Evolutionary conservation across 169 alveolate genomes (phyloP), one percentile per base, ranked within the genome.

Genomic region (Cryptosporidium parvum): DNA sequence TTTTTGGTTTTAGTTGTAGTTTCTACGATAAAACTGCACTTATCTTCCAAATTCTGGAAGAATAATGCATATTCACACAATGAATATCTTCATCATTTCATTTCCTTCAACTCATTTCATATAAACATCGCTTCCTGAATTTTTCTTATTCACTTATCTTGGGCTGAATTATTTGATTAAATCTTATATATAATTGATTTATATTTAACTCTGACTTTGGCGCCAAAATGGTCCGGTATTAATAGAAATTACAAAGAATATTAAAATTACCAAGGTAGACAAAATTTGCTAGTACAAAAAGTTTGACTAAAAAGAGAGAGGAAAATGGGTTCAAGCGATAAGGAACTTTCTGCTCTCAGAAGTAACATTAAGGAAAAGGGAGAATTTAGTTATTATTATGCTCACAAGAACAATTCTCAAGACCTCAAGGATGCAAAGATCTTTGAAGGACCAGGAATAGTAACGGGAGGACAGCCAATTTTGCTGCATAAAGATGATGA

Each of bases 391-490:
- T 87, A 87, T 51, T 92, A 92, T 39, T 92, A 92, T 71, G 94
- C 94, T 33, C 94, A 92, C 70, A 92, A 91, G 26, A 75, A 91
- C n/a, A 92, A 91, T 48, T 52, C 67, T 10, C 75, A 70, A 26
- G 86, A 86, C 75, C 62, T 69, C 21, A 86, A 68, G 35, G 93
- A 92, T 39, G 94, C 93, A 29, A 92, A 92, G 53, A 65, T 92
- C 10, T 65, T 92, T 44, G 85, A 92, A 39, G 94, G 94, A 6
- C 92, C 92, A 7, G 94, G 94, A 31, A 73, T 92, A 35, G 93
- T 92, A 44, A 89, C 93, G 35, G 94, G 94, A 42, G 94, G 94
- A 39, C 85, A 85, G 37, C 94, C 94, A 33, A 85, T 70, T 10
- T 53, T 85, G 44, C 58, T 92, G 45, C 85, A 86, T 16, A 67